phyloP scores from a whole-genome alignment of 106 monocot genomes.

The Alisma plantagoaquatica region DNA sequence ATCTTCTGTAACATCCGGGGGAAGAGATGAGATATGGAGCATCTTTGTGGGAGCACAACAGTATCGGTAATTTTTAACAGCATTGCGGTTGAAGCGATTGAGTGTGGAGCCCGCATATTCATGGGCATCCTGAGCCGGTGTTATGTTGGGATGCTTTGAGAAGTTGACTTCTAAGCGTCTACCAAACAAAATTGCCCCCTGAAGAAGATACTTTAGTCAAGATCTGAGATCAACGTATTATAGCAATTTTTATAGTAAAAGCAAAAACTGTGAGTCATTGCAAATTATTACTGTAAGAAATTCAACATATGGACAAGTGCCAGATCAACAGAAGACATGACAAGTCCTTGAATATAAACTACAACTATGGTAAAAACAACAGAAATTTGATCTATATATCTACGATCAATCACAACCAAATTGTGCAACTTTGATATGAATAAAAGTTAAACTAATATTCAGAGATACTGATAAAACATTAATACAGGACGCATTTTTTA shows the following conservation, averaged over 20 bases:
- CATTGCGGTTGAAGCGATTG: constrained; percentile 85
- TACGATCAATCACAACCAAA: no score
- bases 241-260: not conserved
- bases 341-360: not conserved
- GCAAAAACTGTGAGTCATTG: not conserved
- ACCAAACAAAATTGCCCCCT: constrained; percentile 27
- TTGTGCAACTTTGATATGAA: not conserved
- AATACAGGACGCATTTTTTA: no score
- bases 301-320: not conserved
- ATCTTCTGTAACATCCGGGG: constrained; percentile 53
- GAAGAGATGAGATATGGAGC: constrained; percentile 71
- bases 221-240: not conserved
- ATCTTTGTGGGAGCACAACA: constrained; percentile 75
- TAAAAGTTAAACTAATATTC: constrained; percentile 1
- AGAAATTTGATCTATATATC: not conserved
- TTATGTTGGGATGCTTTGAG: constrained; percentile 88
- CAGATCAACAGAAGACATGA: not conserved
- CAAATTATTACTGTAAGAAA: not conserved
- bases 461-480: no score
- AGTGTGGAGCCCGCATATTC: constrained; percentile 77
- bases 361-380: not conserved
- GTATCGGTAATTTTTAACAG: constrained; percentile 62
- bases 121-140: constrained; percentile 55
- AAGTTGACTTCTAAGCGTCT: constrained; percentile 82
- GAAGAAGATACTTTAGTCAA: not conserved